Conservation (phyloP, 2,329 filamentous ascomycete species). For the Coniochaeta sp. region DNA sequence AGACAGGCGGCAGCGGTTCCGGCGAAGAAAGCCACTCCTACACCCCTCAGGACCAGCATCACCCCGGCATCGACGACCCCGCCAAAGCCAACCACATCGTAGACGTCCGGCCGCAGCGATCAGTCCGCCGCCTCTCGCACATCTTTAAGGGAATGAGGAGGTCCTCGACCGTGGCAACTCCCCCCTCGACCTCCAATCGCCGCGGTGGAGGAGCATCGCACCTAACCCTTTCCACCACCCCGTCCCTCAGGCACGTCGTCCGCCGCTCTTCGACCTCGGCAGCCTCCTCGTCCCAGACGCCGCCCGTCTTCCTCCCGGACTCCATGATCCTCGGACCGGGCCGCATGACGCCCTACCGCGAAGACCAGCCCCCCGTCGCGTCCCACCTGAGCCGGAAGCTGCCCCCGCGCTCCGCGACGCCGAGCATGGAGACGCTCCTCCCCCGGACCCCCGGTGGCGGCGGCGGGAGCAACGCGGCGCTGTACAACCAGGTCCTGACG, state of each 20-base stretch:
- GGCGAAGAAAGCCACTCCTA: not conserved
- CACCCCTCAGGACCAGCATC: not conserved
- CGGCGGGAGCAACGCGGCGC: conserved; percentile 21
- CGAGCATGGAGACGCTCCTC: not conserved
- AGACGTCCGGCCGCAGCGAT: not conserved
- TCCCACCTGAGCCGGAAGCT: conserved; percentile 27
- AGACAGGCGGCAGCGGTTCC: not conserved
- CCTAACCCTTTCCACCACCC: not conserved
- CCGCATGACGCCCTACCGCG: conserved; percentile 27
- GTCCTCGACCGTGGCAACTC: not conserved
- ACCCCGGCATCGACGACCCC: not conserved
- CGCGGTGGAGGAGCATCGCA: not conserved
- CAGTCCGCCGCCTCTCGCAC: not conserved
- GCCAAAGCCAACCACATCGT: not conserved
- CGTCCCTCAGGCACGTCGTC: not conserved
- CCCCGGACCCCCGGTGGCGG: conserved; percentile 1
- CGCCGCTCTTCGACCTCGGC: conserved; percentile 2
- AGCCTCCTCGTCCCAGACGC: conserved; percentile 4
- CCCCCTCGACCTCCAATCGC: not conserved
- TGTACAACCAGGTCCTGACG: conserved; percentile 41
- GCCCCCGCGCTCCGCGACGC: conserved; percentile 18
- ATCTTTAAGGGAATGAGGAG: not conserved
- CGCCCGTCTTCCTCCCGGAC: conserved; percentile 10
- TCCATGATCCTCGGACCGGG: conserved; percentile 22
- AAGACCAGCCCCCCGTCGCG: conserved; percentile 30